phyloP scores from a whole-genome alignment of 2,329 filamentous ascomycete species.

The Arthrocladium fulminans region DNA sequence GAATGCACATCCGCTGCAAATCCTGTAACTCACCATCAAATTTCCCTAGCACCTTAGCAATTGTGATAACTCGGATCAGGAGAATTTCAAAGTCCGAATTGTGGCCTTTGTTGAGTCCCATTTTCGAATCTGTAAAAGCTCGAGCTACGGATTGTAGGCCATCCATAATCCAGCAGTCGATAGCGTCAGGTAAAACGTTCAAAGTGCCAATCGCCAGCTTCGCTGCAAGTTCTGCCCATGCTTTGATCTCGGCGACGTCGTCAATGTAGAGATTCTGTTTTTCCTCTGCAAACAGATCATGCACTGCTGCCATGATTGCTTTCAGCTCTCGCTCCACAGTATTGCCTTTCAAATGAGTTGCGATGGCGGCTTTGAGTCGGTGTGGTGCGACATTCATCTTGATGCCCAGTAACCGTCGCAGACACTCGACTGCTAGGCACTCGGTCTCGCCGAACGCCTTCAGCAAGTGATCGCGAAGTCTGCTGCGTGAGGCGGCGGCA shows the following conservation, averaged over 20 bases:
- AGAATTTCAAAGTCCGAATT: slow-evolving; percentile 1
- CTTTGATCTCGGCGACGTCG: slow-evolving; percentile 60
- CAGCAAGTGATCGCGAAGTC: slow-evolving; percentile 30
- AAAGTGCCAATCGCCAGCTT: slow-evolving; percentile 4
- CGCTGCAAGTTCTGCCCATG: slow-evolving; percentile 55
- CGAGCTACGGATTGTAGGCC: slow-evolving; percentile 33
- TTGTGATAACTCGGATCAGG: not conserved
- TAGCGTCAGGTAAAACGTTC: slow-evolving; percentile 10
- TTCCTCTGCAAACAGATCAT: slow-evolving; percentile 75
- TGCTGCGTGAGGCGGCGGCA: slow-evolving; percentile 41
- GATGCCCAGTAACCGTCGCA: slow-evolving; percentile 5
- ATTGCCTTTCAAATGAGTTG: not conserved
- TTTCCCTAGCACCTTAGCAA: not conserved
- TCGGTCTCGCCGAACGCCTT: slow-evolving; percentile 27
- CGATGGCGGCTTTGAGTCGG: not conserved
- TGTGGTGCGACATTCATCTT: not conserved
- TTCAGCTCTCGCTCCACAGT: not conserved
- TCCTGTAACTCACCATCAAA: not conserved
- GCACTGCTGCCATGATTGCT: slow-evolving; percentile 23
- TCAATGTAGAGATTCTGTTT: slow-evolving; percentile 94
- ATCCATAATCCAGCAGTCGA: slow-evolving; percentile 40
- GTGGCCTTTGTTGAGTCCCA: not conserved
- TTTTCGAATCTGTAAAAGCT: not conserved
- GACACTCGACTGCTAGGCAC: slow-evolving; percentile 27
- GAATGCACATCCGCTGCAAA: not conserved